A percentile compares a stretch with the other conserved stretches of the same genome.
These are phyloP conservation scores for Saururus chinensis DNA, from an alignment of 164 flowering plant genomes.

Conservation along the genomic window DNA sequence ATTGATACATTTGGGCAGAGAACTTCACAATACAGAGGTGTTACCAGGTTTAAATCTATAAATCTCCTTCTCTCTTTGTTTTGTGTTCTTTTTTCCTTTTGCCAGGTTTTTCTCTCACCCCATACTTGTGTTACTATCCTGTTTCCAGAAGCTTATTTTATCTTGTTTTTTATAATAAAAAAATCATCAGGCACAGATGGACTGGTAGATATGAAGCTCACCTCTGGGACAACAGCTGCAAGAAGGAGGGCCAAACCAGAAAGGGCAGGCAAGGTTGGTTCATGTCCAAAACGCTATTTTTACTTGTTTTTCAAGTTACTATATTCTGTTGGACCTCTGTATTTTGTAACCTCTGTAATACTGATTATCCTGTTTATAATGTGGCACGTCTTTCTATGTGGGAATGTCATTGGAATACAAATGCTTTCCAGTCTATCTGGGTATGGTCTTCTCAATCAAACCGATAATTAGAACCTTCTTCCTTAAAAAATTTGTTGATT, in stretches of 20 bases:
- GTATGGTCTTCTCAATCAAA: constrained; percentile 23
- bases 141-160: neutral
- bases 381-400: neutral
- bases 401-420: neutral
- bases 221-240: constrained; percentile 92
- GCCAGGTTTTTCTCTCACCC: too few species aligned
- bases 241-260: constrained; percentile 88
- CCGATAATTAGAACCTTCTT: neutral
- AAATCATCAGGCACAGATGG: constrained; percentile 66
- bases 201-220: constrained; percentile 94
- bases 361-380: neutral
- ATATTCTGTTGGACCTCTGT: neutral
- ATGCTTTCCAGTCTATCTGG: constrained; percentile 54
- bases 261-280: constrained; percentile 92
- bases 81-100: neutral
- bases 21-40: constrained; percentile 84
- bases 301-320: too few species aligned
- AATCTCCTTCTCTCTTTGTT: neutral
- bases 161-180: neutral
- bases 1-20: constrained; percentile 84
- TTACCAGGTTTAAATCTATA: constrained; percentile 40
- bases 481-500: neutral
- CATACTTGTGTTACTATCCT: neutral
- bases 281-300: neutral
- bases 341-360: neutral